These are phyloP conservation scores for Umbelopsis ramanniana DNA, from an alignment of 192 early-diverging fungal genomes.

Conservation along the genomic window DNA sequence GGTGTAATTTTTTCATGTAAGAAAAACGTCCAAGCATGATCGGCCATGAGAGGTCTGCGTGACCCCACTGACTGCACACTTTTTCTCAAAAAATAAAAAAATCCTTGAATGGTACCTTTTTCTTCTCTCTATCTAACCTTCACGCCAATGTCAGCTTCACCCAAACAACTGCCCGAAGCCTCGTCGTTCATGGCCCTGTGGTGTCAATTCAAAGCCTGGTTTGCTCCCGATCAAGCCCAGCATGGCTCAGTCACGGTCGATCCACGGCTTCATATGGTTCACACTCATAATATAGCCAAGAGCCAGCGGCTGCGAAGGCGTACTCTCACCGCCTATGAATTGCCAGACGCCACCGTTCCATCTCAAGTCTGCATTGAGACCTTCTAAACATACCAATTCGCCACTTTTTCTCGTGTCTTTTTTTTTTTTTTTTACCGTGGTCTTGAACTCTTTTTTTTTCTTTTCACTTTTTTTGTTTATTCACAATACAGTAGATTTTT, in stretches of 20 bases:
- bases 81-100: neutral
- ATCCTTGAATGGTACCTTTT: neutral
- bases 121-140: neutral
- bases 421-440: neutral
- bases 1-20: neutral
- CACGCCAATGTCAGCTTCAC: neutral
- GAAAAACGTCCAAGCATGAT: neutral
- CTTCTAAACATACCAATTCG: neutral
- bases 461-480: constrained; percentile 9
- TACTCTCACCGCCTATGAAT: neutral
- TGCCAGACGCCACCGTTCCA: neutral
- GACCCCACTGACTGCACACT: neutral
- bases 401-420: neutral
- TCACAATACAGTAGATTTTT: constrained; percentile 7
- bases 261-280: constrained; percentile 8
- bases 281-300: neutral
- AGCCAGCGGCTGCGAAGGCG: constrained; percentile 5
- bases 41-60: neutral
- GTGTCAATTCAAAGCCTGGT: constrained; percentile 4
- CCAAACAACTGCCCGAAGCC: neutral
- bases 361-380: neutral
- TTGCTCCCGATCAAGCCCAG: neutral
- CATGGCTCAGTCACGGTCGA: neutral
- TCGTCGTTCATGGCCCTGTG: neutral
- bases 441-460: neutral